Percentiles rank a stretch among this genome's conserved stretches.
Conservation (phyloP, 169 alveolate species). For the Cryptosporidium sp. region DNA sequence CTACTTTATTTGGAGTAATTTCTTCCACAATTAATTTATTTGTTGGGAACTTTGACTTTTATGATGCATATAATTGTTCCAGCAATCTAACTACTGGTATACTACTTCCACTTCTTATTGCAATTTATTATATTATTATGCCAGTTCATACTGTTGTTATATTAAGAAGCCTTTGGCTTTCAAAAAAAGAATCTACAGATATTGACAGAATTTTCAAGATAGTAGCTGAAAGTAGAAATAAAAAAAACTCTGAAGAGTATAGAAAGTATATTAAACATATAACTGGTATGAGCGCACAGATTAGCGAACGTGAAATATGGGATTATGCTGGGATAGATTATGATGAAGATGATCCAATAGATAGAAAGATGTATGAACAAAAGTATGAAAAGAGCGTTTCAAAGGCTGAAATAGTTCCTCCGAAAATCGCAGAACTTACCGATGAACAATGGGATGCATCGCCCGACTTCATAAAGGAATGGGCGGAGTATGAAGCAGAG, state of each 20-base stretch:
- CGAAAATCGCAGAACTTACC: constrained; percentile 61
- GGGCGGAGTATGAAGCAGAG: constrained; percentile 75
- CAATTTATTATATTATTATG: constrained; percentile 25
- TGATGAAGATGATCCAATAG: constrained; percentile 66
- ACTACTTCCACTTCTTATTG: constrained; percentile 34
- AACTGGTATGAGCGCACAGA: constrained; percentile 34
- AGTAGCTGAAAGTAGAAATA: constrained; percentile 29
- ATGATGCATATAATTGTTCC: constrained; percentile 29
- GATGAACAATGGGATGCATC: constrained; percentile 75
- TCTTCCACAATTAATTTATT: constrained; percentile 16
- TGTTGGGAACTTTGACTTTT: constrained; percentile 46
- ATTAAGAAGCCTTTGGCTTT: constrained; percentile 65
- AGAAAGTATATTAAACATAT: constrained; percentile 33
- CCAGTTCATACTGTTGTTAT: constrained; percentile 43
- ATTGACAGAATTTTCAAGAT: constrained; percentile 36
- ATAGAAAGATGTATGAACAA: constrained; percentile 33
- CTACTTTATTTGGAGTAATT: neutral
- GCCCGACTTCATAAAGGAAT: constrained; percentile 57
- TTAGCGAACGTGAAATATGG: constrained; percentile 66
- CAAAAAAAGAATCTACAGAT: constrained; percentile 61
- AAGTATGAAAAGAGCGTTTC: constrained; percentile 2
- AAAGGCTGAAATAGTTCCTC: constrained; percentile 11
- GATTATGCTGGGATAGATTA: constrained; percentile 70
- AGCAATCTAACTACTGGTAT: constrained; percentile 15
- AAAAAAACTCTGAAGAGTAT: constrained; percentile 25